Base-by-base conservation (phyloP, 2,329 filamentous ascomycete genomes). In the Alternaria metachromatica region DNA sequence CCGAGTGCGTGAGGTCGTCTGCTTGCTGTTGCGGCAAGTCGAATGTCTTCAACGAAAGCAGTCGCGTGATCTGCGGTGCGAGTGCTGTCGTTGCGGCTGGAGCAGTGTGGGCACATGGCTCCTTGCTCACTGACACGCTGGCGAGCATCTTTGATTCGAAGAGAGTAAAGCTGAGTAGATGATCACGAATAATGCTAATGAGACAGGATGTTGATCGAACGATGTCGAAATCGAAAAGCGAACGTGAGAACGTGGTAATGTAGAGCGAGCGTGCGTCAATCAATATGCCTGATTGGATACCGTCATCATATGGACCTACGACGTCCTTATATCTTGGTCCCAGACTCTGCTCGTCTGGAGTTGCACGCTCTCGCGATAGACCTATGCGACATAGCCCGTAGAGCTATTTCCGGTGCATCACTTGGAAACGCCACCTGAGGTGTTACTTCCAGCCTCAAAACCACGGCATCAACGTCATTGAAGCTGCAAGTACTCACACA, bases 41-140 rank as follows among this genome's bases (percentile, higher is more conserved):
- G 64, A 71, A 65, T 5, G 72, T 74, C 55, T 74, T 72, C 54
- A 72, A 43, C 6, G 70, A 67, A 44, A 64, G 63, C 33, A 72
- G 67, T 30, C 58, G 64, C 23, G 66, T 67, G n/a, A 71, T 51
- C 59, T 67, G 65, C 11, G 70, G 66, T 6, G 64, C 58, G 49
- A 46, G 48, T 15, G 37, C 53, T 44, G 62, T 30, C 10, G 59
- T 44, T 15, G 58, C 59, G 46, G 64, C 54, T 30, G 54, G 49
- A 43, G 60, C 33, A 45, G 46, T 28, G 23, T 55, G 46, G 25
- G 30, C 33, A 46, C 46, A 58, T 15, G 45, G 20, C 12, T 71
- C 62, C 41, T 43, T 44, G 23, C 18, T 58, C 21, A 50, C 26
- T 26, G 65, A 48, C 58, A 63, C 44, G 30, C 71, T 70, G 20